Evolutionary conservation across 345 rosid genomes (phyloP), one percentile per base, ranked within the genome.

Genomic region (Sisymbrium altissimum): DNA sequence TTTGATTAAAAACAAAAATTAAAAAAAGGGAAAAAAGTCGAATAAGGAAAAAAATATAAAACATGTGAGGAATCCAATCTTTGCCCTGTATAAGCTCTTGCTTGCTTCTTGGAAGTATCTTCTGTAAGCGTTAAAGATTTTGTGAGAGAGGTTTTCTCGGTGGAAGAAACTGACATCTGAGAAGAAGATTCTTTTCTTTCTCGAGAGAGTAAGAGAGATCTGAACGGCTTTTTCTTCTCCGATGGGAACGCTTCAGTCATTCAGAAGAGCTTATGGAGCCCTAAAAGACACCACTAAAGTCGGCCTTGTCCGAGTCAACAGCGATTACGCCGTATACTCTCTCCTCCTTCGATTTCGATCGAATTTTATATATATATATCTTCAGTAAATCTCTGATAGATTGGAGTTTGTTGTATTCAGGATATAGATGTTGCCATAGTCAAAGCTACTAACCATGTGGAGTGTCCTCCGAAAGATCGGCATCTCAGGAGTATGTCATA

Each of bases 371-470:
- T 9, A 14, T 29, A 1, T 9, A 29, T 9, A 14, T 45, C 41
- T 61, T 49, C 3, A 17, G 30, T 33, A 39, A 67, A 46, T 30
- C 52, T 70, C 30, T 59, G 19, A 58, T 35, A 7, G 68, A 72
- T 76, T 81, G 35, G 72, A 40, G 63, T 77, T 49, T 32, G 46
- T 59, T 0, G 45, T 38, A 27, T 57, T 33, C 81, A 91, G 97
- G 93, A 87, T 46, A 72, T 91, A 87, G 97, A 91, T 80, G 87
- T 91, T 19, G 97, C 97, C 68, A 74, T 91, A 43, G 97, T 91
- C 66, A 91, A 91, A 75, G 93, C 97, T n/a, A 89, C 97, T 52
- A 91, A 89, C 70, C 97, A 91, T 69, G 97, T 91, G 54, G 97
- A 89, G 83, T 80, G 88, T 72, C 93, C 92, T 15, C 97, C 97